Conservation (phyloP, 2,329 filamentous ascomycete species). For the Claviceps maximensis region DNA sequence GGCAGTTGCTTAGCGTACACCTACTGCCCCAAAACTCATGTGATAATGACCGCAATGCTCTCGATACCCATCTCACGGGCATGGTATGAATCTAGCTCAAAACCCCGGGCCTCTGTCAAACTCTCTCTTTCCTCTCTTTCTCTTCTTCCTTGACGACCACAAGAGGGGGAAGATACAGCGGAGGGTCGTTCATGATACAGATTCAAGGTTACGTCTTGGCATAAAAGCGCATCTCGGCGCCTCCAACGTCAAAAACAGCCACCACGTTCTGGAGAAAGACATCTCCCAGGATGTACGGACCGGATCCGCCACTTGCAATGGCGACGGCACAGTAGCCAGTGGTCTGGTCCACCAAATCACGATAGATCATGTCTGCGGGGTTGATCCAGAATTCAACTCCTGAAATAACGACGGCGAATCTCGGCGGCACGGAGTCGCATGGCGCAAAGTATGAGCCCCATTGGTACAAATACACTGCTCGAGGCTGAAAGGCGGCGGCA, state of each 20-base stretch:
- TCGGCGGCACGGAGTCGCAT: constrained; percentile 33
- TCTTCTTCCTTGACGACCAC: not conserved
- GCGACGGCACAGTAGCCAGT: constrained; percentile 36
- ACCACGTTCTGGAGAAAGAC: constrained; percentile 38
- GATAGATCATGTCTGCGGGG: constrained; percentile 33
- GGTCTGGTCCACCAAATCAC: constrained; percentile 27
- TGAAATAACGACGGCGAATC: constrained; percentile 31
- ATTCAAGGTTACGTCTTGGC: constrained; percentile 8
- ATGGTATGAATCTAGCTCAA: not conserved
- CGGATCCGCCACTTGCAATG: constrained; percentile 29
- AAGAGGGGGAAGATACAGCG: not conserved
- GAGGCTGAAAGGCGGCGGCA: constrained; percentile 31
- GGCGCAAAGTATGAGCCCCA: constrained; percentile 35
- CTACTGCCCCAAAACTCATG: not conserved
- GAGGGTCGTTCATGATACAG: not conserved
- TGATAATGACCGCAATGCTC: not conserved
- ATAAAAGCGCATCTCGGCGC: constrained; percentile 33
- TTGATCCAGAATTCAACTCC: constrained; percentile 33
- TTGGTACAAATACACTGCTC: constrained; percentile 31
- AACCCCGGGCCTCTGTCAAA: not conserved
- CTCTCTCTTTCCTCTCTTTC: not conserved
- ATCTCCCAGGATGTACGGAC: constrained; percentile 36
- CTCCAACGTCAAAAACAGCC: constrained; percentile 34
- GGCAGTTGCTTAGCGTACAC: not conserved
- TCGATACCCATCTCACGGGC: not conserved